Base-by-base conservation (phyloP, 2,329 filamentous ascomycete genomes). In the Cordyceps cateniannulata region DNA sequence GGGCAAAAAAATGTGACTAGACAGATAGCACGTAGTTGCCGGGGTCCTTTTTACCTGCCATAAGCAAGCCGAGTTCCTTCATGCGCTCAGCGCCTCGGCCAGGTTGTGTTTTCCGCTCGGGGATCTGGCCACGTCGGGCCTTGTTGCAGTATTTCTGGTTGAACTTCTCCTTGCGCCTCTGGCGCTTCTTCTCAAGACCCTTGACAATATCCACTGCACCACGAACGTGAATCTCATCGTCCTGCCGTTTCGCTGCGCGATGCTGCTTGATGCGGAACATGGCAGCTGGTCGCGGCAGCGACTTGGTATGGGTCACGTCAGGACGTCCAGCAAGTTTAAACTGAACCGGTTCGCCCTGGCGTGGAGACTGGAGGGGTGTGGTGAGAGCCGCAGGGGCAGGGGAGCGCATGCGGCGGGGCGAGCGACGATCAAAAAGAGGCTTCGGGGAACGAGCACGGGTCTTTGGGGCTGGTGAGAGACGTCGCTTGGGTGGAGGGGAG, bases 181-280 rank as follows among this genome's bases (percentile, higher is more conserved):
- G 90, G 27, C 93, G 88, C 78, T 96, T 98, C 75, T 90, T 88
- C 77, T 99, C 95, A 1, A 99, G 83, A 9, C 95, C 95, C 73
- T 96, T 96, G 75, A 97, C 90, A 63, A 97, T 99, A 74, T 98
- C 95, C 66, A 99, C 96, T 40, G 95, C 93, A n/a, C 92, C 91
- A 64, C 95, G 89, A 10, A 91, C 84, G 65, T 95, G 91, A 47
- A 85, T 77, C 55, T 87, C 82, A 53, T 70, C 69, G 6, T 71
- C 67, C 8, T 64, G 61, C 18, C 65, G 62, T 62, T 76, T 75
- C 62, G 69, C 65, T 58, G 75, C 69, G 57, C 78, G 74, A 65
- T 70, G 68, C 63, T 80, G 74, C 68, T 79, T 75, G 67, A 78
- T 71, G 50, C 81, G 78, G 40, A 90, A 90, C 63, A 88, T 82